phyloP scores from a whole-genome alignment of 192 early-diverging fungal species.

The Umbelopsis isabellina region DNA sequence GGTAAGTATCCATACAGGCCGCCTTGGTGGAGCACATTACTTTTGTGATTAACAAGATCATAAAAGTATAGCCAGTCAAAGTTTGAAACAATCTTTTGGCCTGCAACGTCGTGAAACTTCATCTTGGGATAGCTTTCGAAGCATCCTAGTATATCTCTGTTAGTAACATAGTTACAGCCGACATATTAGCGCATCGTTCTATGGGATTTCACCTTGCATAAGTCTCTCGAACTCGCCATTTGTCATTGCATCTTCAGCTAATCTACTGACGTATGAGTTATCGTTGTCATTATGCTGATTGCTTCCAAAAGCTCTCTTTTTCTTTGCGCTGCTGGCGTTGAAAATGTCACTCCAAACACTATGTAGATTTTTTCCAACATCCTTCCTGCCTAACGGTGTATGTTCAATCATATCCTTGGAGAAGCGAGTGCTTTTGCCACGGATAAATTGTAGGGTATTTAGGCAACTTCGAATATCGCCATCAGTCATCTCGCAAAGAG shows the following conservation, averaged over 20 bases:
- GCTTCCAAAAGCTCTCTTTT: constrained; percentile 14
- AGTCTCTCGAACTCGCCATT: constrained; percentile 89
- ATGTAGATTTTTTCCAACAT: constrained; percentile 77
- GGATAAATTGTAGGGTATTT: constrained; percentile 79
- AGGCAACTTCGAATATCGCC: constrained; percentile 90
- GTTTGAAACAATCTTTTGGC: constrained; percentile 65
- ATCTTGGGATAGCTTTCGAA: constrained; percentile 89
- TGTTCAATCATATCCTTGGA: constrained; percentile 52
- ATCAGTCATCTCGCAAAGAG: constrained; percentile 75
- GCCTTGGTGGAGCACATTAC: constrained; percentile 51
- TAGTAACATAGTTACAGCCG: not conserved
- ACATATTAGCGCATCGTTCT: too few relatives aligned
- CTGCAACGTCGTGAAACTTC: constrained; percentile 76
- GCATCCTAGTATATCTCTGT: constrained; percentile 59
- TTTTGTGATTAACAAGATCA: constrained; percentile 66
- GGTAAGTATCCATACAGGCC: constrained; percentile 68
- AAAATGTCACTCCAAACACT: constrained; percentile 88
- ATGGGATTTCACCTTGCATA: constrained; percentile 71
- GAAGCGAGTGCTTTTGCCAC: constrained; percentile 37
- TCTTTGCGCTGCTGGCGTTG: constrained; percentile 32
- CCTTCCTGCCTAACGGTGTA: constrained; percentile 73
- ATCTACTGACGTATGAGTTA: constrained; percentile 50
- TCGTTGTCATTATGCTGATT: not conserved
- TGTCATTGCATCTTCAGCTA: constrained; percentile 54
- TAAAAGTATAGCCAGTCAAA: constrained; percentile 84